These are phyloP conservation scores for Chamaecrista fasciculata DNA, from an alignment of 306 rosid species.

Conservation along the genomic window DNA sequence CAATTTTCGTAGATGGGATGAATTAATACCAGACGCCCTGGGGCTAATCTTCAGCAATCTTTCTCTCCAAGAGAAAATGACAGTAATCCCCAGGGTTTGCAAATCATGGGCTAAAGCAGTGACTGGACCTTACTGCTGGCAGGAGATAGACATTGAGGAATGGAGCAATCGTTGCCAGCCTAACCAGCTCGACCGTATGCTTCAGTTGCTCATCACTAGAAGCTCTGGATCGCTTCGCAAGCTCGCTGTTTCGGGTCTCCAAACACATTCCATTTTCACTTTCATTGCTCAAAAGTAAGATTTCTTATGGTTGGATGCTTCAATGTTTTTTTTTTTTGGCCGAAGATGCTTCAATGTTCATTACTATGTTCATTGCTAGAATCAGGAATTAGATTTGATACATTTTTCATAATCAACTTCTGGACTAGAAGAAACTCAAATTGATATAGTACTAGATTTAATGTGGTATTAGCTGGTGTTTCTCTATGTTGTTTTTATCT, in stretches of 20 bases:
- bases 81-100: slow-evolving; percentile 86
- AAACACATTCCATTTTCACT: slow-evolving; percentile 44
- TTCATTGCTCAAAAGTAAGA: slow-evolving; percentile 63
- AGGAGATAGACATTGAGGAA: slow-evolving; percentile 89
- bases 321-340: background rate
- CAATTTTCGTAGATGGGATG: slow-evolving; percentile 80
- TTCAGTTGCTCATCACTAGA: slow-evolving; percentile 64
- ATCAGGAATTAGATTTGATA: background rate
- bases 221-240: slow-evolving; percentile 82
- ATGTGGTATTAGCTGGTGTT: background rate
- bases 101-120: slow-evolving; percentile 90
- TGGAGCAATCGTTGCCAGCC: slow-evolving; percentile 69
- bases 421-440: slow-evolving; percentile 3
- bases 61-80: slow-evolving; percentile 67
- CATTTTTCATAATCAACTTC: background rate
- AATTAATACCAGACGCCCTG: slow-evolving; percentile 84
- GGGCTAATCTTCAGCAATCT: slow-evolving; percentile 83
- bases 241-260: slow-evolving; percentile 73
- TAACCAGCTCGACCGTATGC: slow-evolving; percentile 64
- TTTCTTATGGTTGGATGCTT: background rate
- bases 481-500: slow-evolving; percentile 18
- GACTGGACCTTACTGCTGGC: slow-evolving; percentile 91
- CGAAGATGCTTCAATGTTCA: background rate
- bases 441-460: slow-evolving; percentile 6
- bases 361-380: slow-evolving; percentile 3